Base-by-base conservation (phyloP, 2,329 filamentous ascomycete species). In the Phialophora chinensis region DNA sequence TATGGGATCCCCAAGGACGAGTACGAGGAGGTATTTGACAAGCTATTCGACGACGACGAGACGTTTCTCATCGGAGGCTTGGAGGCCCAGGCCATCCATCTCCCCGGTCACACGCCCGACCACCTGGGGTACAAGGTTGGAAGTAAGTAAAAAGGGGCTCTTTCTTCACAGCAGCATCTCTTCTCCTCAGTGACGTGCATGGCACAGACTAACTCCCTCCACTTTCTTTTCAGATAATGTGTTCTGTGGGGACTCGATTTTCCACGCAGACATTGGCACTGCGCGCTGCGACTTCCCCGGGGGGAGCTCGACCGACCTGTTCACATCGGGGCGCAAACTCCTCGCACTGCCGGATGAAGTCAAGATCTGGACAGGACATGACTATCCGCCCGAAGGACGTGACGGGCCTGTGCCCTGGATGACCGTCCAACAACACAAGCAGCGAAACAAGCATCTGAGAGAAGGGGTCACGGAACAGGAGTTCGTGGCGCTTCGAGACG, bases 81-180 rank as follows among this genome's bases (percentile, higher is more conserved):
- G 17, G 73, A 69, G 1, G 85, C 77, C 2, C 78, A 74, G 5
- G 86, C 82, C 0, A 75, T 88, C 0, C 86, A 89, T 71, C 80
- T 90, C 0, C 87, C 87, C 0, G 87, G 87, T 0, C 87, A 89
- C 69, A 89, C 87, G 0, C 86, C 87, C 0, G 87, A 89, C 69
- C 86, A 89, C 65, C 70, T 89, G 10, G 87, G 87, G 0, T 90
- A 90, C 69, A 77, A 77, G 44, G 83, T 89, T 63, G 86, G 85
- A 42, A 52, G 69, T 67, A 82, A 58, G 7, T 59, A 73, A 14
- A 8, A 14, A 8, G 67, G 3, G 71, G 82, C 11, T 79, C 82
- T 64, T 56, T 74, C 79, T 10, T 87, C 79, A 87, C 86, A 11
- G 27, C 88, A 84, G 83, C 87, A 89, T 72, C 88, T 88, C 67